Evolutionary conservation across 176 grass and related monocot genomes (phyloP), one percentile per base, ranked within the genome.

Genomic region (Poa annua): DNA sequence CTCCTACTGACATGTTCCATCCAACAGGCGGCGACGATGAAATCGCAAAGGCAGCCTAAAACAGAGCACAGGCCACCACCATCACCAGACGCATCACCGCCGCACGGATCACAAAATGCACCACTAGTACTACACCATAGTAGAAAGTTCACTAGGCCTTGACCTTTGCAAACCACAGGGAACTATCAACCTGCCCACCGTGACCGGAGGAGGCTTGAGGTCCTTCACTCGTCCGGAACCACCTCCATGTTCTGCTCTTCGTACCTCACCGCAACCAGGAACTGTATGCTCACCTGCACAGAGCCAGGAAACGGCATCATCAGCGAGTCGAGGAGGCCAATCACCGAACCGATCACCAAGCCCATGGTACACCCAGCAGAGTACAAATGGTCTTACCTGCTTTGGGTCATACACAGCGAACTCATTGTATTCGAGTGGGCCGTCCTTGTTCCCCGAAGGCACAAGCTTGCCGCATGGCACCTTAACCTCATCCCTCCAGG

Each of bases 321-420:
- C 33, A 19, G 8, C 0, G 32, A 14, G 11, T 16, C 19, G 16
- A 10, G 11, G 20, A 22, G 20, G 1, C 12, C 2, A 33, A 41
- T 76, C 74, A 4, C 73, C 26, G 12, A 11, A 20, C 33, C 26
- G 49, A 11, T n/a, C 9, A 7, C 21, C 1, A 4, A 67, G 52
- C 16, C 6, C 45, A 20, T 26, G 19, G 7, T 19, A 26, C 24
- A 1, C 22, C 24, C 19, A 11, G 7, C 14, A 10, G 5, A 11
- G 19, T 14, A n/a, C 0, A 11, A 15, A 25, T 21, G 14, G 3
- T 66, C 6, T 13, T 79, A 94, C 95, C 88, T 95, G 90, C 45
- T 93, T 95, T 0, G 92, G 92, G 51, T 98, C 76, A 19, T 93
- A 98, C 47, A 95, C 92, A 3, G 90, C 89, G 11, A 90, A 98